Evolutionary conservation across 148 eudicot species (phyloP).

Genomic region (Cornus kousa): DNA sequence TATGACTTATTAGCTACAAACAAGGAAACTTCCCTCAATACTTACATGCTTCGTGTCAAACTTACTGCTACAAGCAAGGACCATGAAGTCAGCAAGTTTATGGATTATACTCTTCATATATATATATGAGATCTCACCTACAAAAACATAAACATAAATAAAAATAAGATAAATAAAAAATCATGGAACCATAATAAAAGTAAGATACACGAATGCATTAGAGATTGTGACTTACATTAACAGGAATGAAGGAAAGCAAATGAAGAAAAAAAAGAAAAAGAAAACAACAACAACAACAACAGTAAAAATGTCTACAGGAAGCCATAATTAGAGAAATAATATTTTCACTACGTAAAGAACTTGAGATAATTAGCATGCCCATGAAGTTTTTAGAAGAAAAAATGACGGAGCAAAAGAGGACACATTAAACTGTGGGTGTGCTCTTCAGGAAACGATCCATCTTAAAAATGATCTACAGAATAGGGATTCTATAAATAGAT

Average conservation of each 20-base stretch:
- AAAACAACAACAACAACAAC: neutral
- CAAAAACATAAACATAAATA: slow-evolving; percentile 12
- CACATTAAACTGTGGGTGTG: neutral
- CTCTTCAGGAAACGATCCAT: neutral
- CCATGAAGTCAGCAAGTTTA: slow-evolving; percentile 59
- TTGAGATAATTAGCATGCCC: too few species aligned
- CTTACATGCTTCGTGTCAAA: slow-evolving; percentile 54
- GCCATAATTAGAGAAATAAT: neutral
- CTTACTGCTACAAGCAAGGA: slow-evolving; percentile 32
- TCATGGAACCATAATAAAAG: neutral
- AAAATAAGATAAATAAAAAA: neutral
- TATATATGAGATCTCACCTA: slow-evolving; percentile 49
- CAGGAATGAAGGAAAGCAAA: neutral
- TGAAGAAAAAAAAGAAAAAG: too few species aligned
- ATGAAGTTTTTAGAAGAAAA: too few species aligned
- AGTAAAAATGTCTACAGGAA: neutral
- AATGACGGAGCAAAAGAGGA: too few species aligned
- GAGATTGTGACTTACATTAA: neutral
- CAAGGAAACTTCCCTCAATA: slow-evolving; percentile 10
- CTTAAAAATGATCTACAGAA: too few species aligned
- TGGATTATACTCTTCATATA: slow-evolving; percentile 55
- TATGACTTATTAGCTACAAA: neutral
- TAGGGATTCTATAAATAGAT: too few species aligned
- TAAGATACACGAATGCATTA: neutral
- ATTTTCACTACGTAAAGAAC: neutral